A percentile compares a stretch with the other conserved stretches of the same genome.
These are phyloP conservation scores for Candida buenavistaensis DNA, from an alignment of 1,139 yeast species.

Conservation along the genomic window DNA sequence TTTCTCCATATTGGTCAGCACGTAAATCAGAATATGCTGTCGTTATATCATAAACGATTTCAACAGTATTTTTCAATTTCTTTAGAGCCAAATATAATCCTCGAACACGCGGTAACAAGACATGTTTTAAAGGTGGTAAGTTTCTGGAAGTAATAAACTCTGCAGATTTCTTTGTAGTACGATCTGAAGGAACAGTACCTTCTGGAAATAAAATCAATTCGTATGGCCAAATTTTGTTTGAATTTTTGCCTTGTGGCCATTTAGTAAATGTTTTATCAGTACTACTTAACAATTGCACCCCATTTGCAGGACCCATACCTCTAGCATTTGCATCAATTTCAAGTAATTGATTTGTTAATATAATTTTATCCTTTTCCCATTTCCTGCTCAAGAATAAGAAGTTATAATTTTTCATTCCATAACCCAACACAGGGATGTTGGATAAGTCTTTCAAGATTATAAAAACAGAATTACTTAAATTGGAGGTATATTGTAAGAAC, in stretches of 20 bases:
- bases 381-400: slow-evolving; percentile 82
- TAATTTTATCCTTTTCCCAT: slow-evolving; percentile 74
- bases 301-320: slow-evolving; percentile 53
- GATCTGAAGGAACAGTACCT: slow-evolving; percentile 81
- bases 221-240: slow-evolving; percentile 44
- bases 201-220: slow-evolving; percentile 81
- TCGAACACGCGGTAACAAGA: slow-evolving; percentile 76
- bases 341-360: slow-evolving; percentile 55
- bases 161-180: slow-evolving; percentile 60
- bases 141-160: slow-evolving; percentile 56
- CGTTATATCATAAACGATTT: slow-evolving; percentile 78
- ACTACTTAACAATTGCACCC: slow-evolving; percentile 36
- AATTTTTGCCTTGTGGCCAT: slow-evolving; percentile 41
- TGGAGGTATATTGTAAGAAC: slow-evolving; percentile 78
- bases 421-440: slow-evolving; percentile 76
- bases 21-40: slow-evolving; percentile 75
- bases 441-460: slow-evolving; percentile 78
- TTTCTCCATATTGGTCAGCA: slow-evolving; percentile 73
- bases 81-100: slow-evolving; percentile 73
- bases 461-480: slow-evolving; percentile 63
- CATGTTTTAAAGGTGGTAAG: slow-evolving; percentile 53
- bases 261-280: slow-evolving; percentile 18
- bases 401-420: slow-evolving; percentile 79
- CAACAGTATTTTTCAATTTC: slow-evolving; percentile 58
- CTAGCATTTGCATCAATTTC: slow-evolving; percentile 56